Percentiles rank a stretch among this genome's conserved stretches.
Evolutionary conservation across 345 rosid genomes (phyloP).

Genomic region (Excoecaria agallocha): DNA sequence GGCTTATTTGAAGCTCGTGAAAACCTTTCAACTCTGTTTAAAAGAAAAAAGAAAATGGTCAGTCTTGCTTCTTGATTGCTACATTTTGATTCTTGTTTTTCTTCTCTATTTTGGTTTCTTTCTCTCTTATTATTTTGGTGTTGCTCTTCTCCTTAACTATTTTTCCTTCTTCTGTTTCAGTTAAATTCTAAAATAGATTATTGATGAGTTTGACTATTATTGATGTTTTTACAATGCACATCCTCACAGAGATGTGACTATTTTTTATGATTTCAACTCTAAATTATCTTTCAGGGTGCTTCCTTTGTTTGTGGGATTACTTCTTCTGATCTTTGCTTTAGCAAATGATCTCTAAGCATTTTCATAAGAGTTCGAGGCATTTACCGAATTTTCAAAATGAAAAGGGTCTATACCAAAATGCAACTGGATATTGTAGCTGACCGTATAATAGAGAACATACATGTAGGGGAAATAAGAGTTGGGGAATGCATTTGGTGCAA

Average conservation of each 20-base stretch:
- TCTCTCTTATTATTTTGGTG: not conserved
- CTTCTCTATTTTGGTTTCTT: not conserved
- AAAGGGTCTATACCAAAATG: constrained; percentile 12
- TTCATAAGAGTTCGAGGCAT: constrained; percentile 8
- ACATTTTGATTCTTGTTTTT: not conserved
- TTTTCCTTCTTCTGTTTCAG: not conserved
- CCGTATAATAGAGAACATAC: constrained; percentile 10
- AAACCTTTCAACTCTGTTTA: not conserved
- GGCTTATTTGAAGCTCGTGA: not conserved
- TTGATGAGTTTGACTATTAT: not conserved
- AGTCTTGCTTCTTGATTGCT: not conserved
- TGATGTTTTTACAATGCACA: not conserved
- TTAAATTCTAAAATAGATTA: not conserved
- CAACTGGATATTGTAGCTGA: constrained; percentile 15
- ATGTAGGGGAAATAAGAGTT: constrained; percentile 15
- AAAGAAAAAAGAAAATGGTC: not conserved
- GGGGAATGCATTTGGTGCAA: constrained; percentile 7
- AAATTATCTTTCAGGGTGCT: too few relatives aligned
- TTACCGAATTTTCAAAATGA: too few relatives aligned
- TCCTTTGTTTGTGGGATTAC: too few relatives aligned
- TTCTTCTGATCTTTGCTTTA: too few relatives aligned
- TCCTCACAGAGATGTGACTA: not conserved
- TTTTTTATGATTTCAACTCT: not conserved
- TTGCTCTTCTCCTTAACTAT: constrained; percentile 7
- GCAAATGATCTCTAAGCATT: too few relatives aligned